These are phyloP conservation scores for Mycena venus DNA, from an alignment of 768 basidiomycete species.

Conservation along the genomic window DNA sequence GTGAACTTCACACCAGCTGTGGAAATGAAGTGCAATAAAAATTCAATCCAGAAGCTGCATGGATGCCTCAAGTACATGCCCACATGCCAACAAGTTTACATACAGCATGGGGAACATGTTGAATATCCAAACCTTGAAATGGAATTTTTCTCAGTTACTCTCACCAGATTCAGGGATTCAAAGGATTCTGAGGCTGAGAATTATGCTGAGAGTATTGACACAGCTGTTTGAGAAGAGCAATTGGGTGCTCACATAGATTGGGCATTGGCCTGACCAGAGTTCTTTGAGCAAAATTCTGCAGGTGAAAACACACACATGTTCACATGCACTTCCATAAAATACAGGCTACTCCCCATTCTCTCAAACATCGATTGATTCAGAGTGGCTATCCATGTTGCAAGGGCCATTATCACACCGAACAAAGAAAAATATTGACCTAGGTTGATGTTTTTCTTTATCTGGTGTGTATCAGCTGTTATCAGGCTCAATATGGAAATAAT, in stretches of 20 bases:
- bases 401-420: too few species aligned
- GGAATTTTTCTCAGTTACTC: not conserved
- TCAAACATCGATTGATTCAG: too few species aligned
- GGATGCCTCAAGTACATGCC: not conserved
- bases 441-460: too few species aligned
- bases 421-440: too few species aligned
- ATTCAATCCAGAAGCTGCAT: not conserved
- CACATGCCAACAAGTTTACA: not conserved
- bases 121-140: not conserved
- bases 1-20: not conserved
- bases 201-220: not conserved
- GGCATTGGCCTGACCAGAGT: too few species aligned
- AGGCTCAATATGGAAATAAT: too few species aligned
- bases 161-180: not conserved
- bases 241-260: not conserved
- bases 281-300: too few species aligned
- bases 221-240: not conserved
- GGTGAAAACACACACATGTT: too few species aligned
- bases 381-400: too few species aligned
- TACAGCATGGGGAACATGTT: not conserved
- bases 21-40: conserved; percentile 1
- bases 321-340: too few species aligned
- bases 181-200: not conserved
- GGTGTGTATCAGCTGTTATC: too few species aligned
- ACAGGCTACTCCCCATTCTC: too few species aligned